Evolutionary conservation across 106 monocot genomes (phyloP), one percentile per base, ranked within the genome.

Genomic region (Acorus calamus): DNA sequence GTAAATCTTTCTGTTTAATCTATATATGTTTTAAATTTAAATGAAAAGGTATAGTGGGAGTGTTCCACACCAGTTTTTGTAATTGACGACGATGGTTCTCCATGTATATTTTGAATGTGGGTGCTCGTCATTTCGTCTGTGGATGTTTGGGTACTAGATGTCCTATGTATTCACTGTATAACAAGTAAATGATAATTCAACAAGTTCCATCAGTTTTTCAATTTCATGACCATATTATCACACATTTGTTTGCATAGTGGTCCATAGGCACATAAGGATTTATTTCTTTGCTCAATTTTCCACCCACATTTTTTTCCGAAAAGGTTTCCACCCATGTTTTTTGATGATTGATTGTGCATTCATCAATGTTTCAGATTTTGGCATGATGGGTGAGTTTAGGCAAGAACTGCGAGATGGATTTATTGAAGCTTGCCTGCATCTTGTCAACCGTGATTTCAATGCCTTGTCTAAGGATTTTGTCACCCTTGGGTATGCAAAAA

Each of bases 331-430:
- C 4, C 28, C 28, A 28, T n/a, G 42, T 44, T 53, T 3, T 53
- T 41, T 42, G 12, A 44, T 62, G 28, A 12, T 52, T 8, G 9
- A 10, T 4, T 13, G 46, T 14, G 41, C 60, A 2, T 67, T 66
- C 3, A 45, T 53, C 64, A 50, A 9, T 66, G n/a, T 77, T 69
- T 28, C 69, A 96, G 96, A 96, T 85, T 96, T 96, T 77, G 96
- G 96, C 59, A 96, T 96, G 96, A 96, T 96, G 96, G 96, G 96
- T 50, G 96, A 96, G 74, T 91, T 96, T 70, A 90, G 57, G 71
- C 90, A 96, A 80, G 91, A 96, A 72, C 80, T 96, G 58, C 76
- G 84, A 74, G 87, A 96, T 77, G 96, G 96, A 60, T 91, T 96
- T 77, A 69, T 96, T 74, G 84, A 96, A 79, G 96, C 96, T 64